Evolutionary conservation across 2,329 filamentous ascomycete species (phyloP), one percentile per base, ranked within the genome.

Genomic region (Cladosporium austrohemisphaericum): DNA sequence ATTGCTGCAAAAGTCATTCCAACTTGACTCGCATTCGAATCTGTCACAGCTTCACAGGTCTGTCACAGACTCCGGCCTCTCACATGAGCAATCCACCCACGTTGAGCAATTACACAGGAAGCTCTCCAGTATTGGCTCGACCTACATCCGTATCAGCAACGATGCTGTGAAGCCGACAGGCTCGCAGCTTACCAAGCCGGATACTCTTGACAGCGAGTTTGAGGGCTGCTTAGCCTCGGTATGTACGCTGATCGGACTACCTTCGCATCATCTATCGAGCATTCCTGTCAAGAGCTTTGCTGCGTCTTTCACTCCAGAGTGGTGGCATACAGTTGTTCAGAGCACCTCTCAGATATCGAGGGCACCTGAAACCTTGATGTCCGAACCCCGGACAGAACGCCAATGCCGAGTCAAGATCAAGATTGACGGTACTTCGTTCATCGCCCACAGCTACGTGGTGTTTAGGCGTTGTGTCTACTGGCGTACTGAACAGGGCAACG

Each of bases 401-500:
- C 28, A 23, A 9, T 50, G 47, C n/a, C 37, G 40, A 4, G 47
- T 50, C 22, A 50, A 50, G 23, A 11, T 50, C 37, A 43, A 41
- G 22, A 43, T 50, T 23, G 47, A 50, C 14, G 38, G 38, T 16
- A 31, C 22, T n/a, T 41, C 37, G 2, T 50, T 41, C 32, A 25
- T 37, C n/a, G 47, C 47, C 11, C 47, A 50, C 31, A 43, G 47
- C 29, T 50, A 50, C 20, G 29, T 50, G 14, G n/a, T 43, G 9
- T 50, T 43, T 38, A 43, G 40, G 20, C 47, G 47, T 10, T 41
- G 37, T 23, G 29, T 50, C 11, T 50, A 43, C 25, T 50, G 47
- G 47, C 47, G 47, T 10, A 43, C 40, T 13, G 47, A 41, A n/a
- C 29, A 43, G 22, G 47, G 47, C 18, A 16, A 23, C 8, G 47